A percentile compares a stretch with the other conserved stretches of the same genome.
Evolutionary conservation across 2,329 filamentous ascomycete genomes (phyloP).

Genomic region (Sarocladium strictum): DNA sequence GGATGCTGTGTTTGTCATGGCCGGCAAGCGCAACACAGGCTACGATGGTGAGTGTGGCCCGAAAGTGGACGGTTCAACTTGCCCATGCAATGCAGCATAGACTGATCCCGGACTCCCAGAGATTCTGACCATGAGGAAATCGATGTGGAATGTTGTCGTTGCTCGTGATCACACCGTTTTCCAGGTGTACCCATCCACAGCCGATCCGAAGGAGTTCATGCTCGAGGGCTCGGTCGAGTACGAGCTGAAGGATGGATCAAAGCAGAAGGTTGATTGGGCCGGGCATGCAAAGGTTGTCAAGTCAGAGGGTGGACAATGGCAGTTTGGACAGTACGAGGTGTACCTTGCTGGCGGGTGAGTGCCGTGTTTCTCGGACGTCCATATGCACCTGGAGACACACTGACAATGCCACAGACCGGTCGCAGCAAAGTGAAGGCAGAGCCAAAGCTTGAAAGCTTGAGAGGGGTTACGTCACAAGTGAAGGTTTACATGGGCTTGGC

Average conservation of each 20-base stretch:
- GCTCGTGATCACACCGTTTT: constrained; percentile 22
- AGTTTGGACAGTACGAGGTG: constrained; percentile 47
- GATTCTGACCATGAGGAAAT: constrained; percentile 20
- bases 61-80: background rate
- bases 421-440: background rate
- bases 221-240: constrained; percentile 24
- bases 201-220: constrained; percentile 23
- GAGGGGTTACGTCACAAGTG: background rate
- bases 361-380: background rate
- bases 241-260: constrained; percentile 19
- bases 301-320: constrained; percentile 45
- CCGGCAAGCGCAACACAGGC: constrained; percentile 20
- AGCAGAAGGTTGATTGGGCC: constrained; percentile 43
- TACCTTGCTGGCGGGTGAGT: constrained; percentile 27
- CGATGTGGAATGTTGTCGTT: constrained; percentile 24
- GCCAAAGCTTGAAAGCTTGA: background rate
- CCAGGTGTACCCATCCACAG: constrained; percentile 25
- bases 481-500: background rate
- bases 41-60: constrained; percentile 17
- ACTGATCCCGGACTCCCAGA: constrained; percentile 17
- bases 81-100: background rate
- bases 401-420: background rate
- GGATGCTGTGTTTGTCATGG: constrained; percentile 25
- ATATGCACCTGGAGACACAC: background rate
- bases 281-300: constrained; percentile 43